phyloP scores from a whole-genome alignment of 768 basidiomycete species.

The Boletus coccyginus region DNA sequence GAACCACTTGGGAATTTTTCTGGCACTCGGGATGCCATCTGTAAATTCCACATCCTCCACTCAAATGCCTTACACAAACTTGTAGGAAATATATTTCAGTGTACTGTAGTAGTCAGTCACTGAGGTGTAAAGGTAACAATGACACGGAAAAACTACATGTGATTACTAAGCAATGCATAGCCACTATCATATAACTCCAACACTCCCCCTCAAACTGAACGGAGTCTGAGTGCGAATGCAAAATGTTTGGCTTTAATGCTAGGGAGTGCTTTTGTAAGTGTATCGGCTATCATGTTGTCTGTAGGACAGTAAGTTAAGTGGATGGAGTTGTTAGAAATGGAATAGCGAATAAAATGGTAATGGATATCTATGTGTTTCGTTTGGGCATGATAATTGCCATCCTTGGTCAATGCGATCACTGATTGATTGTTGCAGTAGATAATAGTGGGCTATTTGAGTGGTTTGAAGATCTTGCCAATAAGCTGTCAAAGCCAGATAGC shows the following conservation, averaged over 20 bases:
- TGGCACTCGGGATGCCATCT: too few species aligned
- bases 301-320: constrained; percentile 1
- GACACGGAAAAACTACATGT: too few species aligned
- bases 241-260: background rate
- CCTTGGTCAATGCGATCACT: background rate
- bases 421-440: background rate
- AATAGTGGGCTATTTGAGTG: background rate
- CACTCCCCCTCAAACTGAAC: background rate
- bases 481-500: background rate
- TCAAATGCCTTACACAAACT: too few species aligned
- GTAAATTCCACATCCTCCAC: too few species aligned
- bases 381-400: background rate
- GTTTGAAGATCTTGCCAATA: background rate
- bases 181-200: too few species aligned
- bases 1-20: too few species aligned
- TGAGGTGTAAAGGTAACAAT: too few species aligned
- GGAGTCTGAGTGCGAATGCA: background rate
- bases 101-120: too few species aligned
- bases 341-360: constrained; percentile 3
- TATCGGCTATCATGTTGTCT: background rate
- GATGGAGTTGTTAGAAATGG: background rate
- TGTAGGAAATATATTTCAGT: too few species aligned
- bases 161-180: too few species aligned
- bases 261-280: background rate
- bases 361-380: background rate